Base-by-base conservation (phyloP, 2,329 filamentous ascomycete genomes). In the Phialophora expanda region DNA sequence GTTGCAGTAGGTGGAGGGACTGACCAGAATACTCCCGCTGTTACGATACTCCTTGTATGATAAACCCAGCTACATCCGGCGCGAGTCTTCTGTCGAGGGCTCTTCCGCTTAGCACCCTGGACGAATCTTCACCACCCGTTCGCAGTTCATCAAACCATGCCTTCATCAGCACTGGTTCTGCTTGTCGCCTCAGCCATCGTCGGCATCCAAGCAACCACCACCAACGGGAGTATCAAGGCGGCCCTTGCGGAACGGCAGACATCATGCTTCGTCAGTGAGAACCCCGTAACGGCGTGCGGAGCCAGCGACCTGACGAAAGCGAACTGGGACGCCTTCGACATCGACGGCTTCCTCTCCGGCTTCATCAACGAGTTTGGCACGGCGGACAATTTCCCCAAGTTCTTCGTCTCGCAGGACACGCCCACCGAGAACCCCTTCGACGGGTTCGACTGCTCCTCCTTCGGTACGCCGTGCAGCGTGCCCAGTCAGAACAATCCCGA, bases 281-380 rank as follows among this genome's bases (percentile, higher is more conserved):
- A 9, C 4, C 48, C 41, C 8, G 46, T 64, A 17, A 64, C 61
- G 20, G 61, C 54, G 14, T 64, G 61, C 41, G 53, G 46, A 20
- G 7, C 38, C 8, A 24, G 38, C 28, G 61, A 64, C 38, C 54
- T 64, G 38, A 64, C 53, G 14, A 57, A 24, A 26, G 53, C 34
- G 8, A 64, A 64, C 54, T 64, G 61, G 61, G 38, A 64, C 53
- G 41, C 53, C 14, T 64, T 64, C n/a, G 41, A 50, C 14, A 58
- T 64, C 32, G 61, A 64, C 32, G 54, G n/a, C 22, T 57, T 62
- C 46, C 61, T 64, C 14, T 14, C 30, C 3, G 61, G 54, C 26
- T 57, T 57, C 61, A 64, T 64, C 53, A 57, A 57, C 28, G 20
- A 64, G 53, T 64, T 64, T 24, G 61, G 34, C n/a, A 53, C 54